Conservation (phyloP, 495 filamentous ascomycete species). For the Xylaria grammica region DNA sequence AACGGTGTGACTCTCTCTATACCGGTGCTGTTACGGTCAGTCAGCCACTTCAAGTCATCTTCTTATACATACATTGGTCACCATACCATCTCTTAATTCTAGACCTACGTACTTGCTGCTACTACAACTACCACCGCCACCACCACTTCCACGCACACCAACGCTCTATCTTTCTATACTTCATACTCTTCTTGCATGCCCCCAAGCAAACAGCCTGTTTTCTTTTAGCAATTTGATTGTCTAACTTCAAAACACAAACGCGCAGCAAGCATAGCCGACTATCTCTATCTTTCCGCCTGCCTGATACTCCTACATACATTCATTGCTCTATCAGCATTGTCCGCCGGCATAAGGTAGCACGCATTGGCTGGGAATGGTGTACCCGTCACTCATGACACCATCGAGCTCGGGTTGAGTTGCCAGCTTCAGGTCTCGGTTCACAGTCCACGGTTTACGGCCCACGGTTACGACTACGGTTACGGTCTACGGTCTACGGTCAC, state of each 20-base stretch:
- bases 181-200: neutral
- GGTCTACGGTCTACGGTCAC: conserved; percentile 13
- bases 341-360: neutral
- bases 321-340: neutral
- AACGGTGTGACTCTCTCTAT: conserved; percentile 13
- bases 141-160: neutral
- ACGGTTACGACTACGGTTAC: conserved; percentile 12
- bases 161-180: conserved; percentile 8
- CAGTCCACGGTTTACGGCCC: conserved; percentile 8
- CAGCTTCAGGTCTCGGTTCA: conserved; percentile 30
- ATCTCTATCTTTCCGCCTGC: conserved; percentile 5
- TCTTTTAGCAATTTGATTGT: conserved; percentile 7
- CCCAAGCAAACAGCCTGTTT: conserved; percentile 7
- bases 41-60: neutral
- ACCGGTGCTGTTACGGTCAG: neutral
- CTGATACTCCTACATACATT: conserved; percentile 8
- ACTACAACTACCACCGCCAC: neutral
- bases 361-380: conserved; percentile 21
- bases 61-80: neutral
- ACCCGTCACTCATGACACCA: conserved; percentile 27
- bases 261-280: conserved; percentile 7
- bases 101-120: conserved; percentile 7
- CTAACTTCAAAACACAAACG: conserved; percentile 7
- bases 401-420: conserved; percentile 37
- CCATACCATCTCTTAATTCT: neutral